Base-by-base conservation (phyloP, 2,329 filamentous ascomycete genomes). In the Cladobotryum protrusum region DNA sequence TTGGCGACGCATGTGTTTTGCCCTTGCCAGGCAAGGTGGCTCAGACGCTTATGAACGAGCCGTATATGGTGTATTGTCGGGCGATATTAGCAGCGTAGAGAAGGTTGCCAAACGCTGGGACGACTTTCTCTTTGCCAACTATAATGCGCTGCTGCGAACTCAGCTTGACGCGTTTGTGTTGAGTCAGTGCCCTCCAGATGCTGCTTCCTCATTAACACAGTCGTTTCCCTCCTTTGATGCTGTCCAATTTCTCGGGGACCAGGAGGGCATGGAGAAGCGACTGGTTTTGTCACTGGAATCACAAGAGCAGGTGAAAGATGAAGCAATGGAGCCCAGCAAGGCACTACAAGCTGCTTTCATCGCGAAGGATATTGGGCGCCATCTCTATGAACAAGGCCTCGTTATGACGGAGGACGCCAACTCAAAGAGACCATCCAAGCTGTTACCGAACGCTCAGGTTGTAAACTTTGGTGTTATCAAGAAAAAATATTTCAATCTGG, bases 1-100 rank as follows among this genome's bases (percentile, higher is more conserved):
- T 4, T 95, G 87, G 84, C 82, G 87, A 49, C 83, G 86, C 45
- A 87, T 87, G 73, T 92, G 87, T 67, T 87, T 83, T 63, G 78
- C 82, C 17, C 64, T 85, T 43, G 84, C 87, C 46, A 83, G 86
- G 18, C 82, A 86, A 45, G 81, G 83, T 2, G 82, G 82, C 20
- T 79, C 79, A 1, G 84, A 87, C 58, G 81, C 86, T 46, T 92
- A 90, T 61, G 90, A 99, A 69, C 82, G 84, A 49, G 93, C 92
- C 15, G 89, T 96, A 0, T 96, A 96, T 63, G 92, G 89, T 24
- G 71, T 96, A 12, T 76, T 99, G n/a, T 86, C 87, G 39, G 93
- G 93, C 45, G 89, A 96, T 62, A 78, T 90, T 45, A 72, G 79
- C 35, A 87, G 86, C 46, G 88, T 95, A 11, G 83, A 88, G 61